These are phyloP conservation scores for Xylariaceae sp. DNA, from an alignment of 2,329 filamentous ascomycete genomes.

Conservation along the genomic window DNA sequence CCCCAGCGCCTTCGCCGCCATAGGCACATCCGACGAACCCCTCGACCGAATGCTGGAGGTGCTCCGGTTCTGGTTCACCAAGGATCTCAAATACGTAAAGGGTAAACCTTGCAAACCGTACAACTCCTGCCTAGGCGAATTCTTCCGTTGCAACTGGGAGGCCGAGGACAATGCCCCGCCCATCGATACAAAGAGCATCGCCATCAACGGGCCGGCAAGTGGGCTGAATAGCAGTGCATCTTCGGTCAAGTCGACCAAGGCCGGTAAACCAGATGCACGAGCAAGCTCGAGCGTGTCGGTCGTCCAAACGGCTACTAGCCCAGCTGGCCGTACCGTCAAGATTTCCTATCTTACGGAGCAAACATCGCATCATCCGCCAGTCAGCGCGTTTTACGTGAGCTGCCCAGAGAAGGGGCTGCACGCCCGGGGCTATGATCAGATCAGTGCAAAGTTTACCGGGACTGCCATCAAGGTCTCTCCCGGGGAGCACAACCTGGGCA, in stretches of 20 bases:
- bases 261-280: conserved; percentile 36
- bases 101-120: conserved; percentile 98
- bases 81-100: conserved; percentile 98
- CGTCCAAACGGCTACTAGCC: conserved; percentile 40
- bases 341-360: conserved; percentile 96
- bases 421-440: conserved; percentile 88
- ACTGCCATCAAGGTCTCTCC: conserved; percentile 88
- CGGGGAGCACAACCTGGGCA: conserved; percentile 89
- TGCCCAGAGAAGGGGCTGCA: conserved; percentile 87
- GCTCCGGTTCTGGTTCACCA: conserved; percentile 96
- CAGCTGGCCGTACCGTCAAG: conserved; percentile 53
- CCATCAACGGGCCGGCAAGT: conserved; percentile 22
- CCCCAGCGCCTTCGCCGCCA: conserved; percentile 78
- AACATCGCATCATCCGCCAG: conserved; percentile 94
- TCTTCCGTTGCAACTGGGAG: conserved; percentile 98
- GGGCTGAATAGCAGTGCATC: conserved; percentile 39
- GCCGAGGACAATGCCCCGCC: conserved; percentile 71
- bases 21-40: conserved; percentile 84
- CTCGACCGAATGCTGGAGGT: conserved; percentile 93
- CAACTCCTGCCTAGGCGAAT: conserved; percentile 94
- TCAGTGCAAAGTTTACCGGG: conserved; percentile 95
- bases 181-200: conserved; percentile 47
- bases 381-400: conserved; percentile 90
- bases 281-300: conserved; percentile 47
- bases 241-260: conserved; percentile 44